Percentiles rank a stretch among this genome's conserved stretches.
Conservation (phyloP, 352 stramenopile genomes). For the Phytophthora parvispora region DNA sequence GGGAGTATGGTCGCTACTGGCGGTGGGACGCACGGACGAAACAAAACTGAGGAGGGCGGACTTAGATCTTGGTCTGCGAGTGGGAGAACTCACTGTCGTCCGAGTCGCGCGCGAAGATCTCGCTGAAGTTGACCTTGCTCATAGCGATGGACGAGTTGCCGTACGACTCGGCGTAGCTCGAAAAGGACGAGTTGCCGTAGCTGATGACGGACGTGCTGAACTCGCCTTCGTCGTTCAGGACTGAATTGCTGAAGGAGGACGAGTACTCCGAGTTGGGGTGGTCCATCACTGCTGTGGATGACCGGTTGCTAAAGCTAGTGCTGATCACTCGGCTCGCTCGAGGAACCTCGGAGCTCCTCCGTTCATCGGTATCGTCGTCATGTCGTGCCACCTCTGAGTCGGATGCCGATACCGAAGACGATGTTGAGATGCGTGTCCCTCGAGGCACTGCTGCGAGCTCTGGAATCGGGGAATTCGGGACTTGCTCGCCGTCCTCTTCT, state of each 20-base stretch:
- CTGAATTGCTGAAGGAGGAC: constrained; percentile 32
- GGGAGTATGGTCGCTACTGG: constrained; percentile 23
- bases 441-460: constrained; percentile 46
- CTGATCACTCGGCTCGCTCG: constrained; percentile 14
- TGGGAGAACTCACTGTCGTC: constrained; percentile 50
- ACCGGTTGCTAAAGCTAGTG: constrained; percentile 39
- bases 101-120: constrained; percentile 60
- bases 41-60: constrained; percentile 7
- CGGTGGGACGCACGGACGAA: constrained; percentile 17
- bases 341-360: constrained; percentile 24
- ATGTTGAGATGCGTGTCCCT: constrained; percentile 50
- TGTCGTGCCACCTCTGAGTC: constrained; percentile 45
- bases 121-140: constrained; percentile 80
- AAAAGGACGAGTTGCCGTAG: constrained; percentile 40
- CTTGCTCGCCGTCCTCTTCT: constrained; percentile 23
- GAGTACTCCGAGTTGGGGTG: constrained; percentile 42
- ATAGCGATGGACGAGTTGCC: constrained; percentile 61
- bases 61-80: constrained; percentile 56
- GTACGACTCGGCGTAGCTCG: constrained; percentile 52
- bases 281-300: constrained; percentile 57
- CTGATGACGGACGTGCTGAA: constrained; percentile 37
- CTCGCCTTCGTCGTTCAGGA: constrained; percentile 24
- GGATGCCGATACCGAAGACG: constrained; percentile 56
- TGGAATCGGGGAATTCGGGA: constrained; percentile 57
- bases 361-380: constrained; percentile 30